Evolutionary conservation across 1,284 basidiomycete species (phyloP), one percentile per base, ranked within the genome.

Genomic region (Ustilago crameri): DNA sequence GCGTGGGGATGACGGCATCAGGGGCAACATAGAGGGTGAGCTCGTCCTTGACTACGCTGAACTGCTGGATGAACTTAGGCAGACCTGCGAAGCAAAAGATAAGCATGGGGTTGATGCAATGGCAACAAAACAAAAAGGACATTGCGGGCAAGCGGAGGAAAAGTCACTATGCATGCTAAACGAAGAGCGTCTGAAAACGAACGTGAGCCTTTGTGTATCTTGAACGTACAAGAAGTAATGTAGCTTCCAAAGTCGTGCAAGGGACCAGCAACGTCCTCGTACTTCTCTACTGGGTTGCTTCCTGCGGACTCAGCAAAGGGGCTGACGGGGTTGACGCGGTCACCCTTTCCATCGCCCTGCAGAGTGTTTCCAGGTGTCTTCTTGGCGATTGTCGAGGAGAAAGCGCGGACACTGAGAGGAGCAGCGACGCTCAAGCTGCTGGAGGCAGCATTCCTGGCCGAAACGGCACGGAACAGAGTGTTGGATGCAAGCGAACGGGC

Each of bases 1-100:
- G 87, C 50, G 93, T 90, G 27, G 93, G 94, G 52, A 95, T 84
- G 77, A 98, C 86, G 56, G 88, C 92, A 22, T 89, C 87, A 5
- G 96, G 96, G 0, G 90, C 88, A 82, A 91, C 87, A 85, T 95
- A 93, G 70, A 99, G 88, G 14, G 92, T 91, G 65, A 98, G 87
- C 84, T 98, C 96, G 84, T 98, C 95, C 87, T 95, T 95, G 85
- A 94, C 90, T 12, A 83, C 80, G 45, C 68, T 74, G 70, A 78
- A 83, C 44, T 82, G 80, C 71, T 83, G 81, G 62, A 83, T 79
- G 74, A 66, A 82, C 41, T 75, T 75, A 30, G 81, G 81, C 9
- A 83, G 76, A 49, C 76, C 79, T 81, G 69, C 14, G 12, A 22
- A 9, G 34, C 38, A 32, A 20, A 20, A 20, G 12, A 41, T 17